These are phyloP conservation scores for Phaffomyces antillensis DNA, from an alignment of 805 yeast genomes.

Conservation along the genomic window DNA sequence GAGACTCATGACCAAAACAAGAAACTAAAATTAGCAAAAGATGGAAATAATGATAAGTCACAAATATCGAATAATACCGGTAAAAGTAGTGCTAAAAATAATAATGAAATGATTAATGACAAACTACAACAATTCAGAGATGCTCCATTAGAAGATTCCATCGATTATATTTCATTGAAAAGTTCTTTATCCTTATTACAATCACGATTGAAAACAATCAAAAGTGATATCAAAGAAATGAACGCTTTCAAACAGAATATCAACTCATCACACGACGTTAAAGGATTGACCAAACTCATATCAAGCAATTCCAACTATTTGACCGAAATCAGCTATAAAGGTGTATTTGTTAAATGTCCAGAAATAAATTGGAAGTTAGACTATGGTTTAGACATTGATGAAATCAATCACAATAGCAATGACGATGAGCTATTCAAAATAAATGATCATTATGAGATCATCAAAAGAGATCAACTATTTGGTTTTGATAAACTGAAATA, in stretches of 20 bases:
- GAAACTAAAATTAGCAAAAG: not conserved
- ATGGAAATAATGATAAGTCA: not conserved
- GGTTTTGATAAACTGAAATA: conserved; percentile 1
- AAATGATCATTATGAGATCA: conserved; percentile 21
- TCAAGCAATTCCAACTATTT: conserved; percentile 14
- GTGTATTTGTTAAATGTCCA: conserved; percentile 19
- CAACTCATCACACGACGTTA: conserved; percentile 11
- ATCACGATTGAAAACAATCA: conserved; percentile 12
- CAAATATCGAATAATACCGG: too few relatives aligned
- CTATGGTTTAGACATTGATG: conserved; percentile 17
- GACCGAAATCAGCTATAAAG: conserved; percentile 23
- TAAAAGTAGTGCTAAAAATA: not conserved
- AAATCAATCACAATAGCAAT: conserved; percentile 3
- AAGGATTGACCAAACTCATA: conserved; percentile 11
- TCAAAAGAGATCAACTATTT: conserved; percentile 21
- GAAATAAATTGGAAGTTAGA: conserved; percentile 19
- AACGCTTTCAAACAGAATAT: conserved; percentile 16
- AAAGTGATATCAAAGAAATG: conserved; percentile 18
- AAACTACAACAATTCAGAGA: conserved; percentile 13
- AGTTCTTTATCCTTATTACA: conserved; percentile 18
- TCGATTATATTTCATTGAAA: conserved; percentile 19
- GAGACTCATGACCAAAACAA: not conserved
- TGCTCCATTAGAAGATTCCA: conserved; percentile 13
- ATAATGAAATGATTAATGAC: not conserved
- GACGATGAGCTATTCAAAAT: conserved; percentile 11